Percentiles rank a stretch among this genome's conserved stretches.
Evolutionary conservation across 148 eudicot species (phyloP).

Genomic region (Vaccinium myrtillus): DNA sequence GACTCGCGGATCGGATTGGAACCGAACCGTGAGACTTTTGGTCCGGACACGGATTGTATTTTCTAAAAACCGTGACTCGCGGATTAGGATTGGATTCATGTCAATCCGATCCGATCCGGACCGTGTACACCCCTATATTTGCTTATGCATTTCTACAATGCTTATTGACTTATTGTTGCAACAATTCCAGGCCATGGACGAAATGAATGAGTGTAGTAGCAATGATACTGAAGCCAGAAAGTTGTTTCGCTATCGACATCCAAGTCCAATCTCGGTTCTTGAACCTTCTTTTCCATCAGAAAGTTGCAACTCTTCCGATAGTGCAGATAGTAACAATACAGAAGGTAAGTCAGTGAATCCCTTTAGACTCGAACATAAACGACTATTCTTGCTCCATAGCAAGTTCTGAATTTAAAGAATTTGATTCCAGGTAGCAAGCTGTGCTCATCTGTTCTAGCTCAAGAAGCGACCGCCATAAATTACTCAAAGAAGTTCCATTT

Average conservation of each 20-base stretch:
- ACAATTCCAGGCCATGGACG: constrained; percentile 37
- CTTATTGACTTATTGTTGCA: constrained; percentile 3
- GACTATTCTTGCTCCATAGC: not conserved
- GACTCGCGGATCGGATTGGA: no score
- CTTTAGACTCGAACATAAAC: not conserved
- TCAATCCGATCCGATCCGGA: no score
- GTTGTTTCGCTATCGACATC: constrained; percentile 43
- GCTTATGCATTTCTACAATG: not conserved
- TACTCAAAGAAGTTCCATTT: constrained; percentile 32
- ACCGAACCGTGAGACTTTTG: no score
- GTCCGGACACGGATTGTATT: no score
- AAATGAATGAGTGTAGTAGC: constrained; percentile 34
- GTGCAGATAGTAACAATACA: constrained; percentile 44
- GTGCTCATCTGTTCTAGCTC: constrained; percentile 59
- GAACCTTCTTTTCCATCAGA: constrained; percentile 61
- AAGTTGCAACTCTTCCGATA: constrained; percentile 77
- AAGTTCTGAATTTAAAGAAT: not conserved
- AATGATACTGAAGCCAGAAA: constrained; percentile 38
- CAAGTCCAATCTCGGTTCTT: constrained; percentile 86
- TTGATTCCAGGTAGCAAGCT: constrained; percentile 58
- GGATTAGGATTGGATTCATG: no score
- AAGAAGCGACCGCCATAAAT: constrained; percentile 32
- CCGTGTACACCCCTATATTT: no score
- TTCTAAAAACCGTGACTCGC: no score
- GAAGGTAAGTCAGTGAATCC: constrained; percentile 45